phyloP scores from a whole-genome alignment of 192 early-diverging fungal genomes.

The Mortierella hygrophila region DNA sequence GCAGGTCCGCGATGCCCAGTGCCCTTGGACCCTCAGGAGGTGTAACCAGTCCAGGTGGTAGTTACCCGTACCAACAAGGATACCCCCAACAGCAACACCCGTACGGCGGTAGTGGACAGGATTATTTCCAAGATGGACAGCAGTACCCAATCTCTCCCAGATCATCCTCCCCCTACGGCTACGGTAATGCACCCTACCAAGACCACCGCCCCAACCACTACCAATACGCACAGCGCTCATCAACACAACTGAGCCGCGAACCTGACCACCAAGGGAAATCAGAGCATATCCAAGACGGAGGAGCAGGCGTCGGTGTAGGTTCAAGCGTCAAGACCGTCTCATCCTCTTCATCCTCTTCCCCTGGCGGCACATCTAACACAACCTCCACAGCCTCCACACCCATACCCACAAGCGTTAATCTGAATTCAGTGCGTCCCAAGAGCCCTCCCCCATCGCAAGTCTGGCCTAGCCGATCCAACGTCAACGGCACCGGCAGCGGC shows the following conservation, averaged over 20 bases:
- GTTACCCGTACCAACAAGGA: not conserved
- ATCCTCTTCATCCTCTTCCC: not conserved
- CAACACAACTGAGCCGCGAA: not conserved
- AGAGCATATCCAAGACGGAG: not conserved
- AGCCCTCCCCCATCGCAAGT: not conserved
- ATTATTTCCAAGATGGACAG: not conserved
- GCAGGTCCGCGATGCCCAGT: conserved; percentile 27
- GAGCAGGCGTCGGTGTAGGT: not conserved
- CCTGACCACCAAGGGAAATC: not conserved
- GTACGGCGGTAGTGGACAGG: not conserved
- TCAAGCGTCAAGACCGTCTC: not conserved
- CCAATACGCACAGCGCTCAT: not conserved
- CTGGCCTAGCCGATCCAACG: not conserved
- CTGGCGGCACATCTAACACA: not conserved
- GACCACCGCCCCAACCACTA: not conserved
- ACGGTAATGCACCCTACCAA: not conserved
- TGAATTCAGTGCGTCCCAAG: not conserved
- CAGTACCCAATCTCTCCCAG: not conserved
- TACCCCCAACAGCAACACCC: not conserved
- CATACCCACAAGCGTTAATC: not conserved
- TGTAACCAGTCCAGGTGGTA: not conserved
- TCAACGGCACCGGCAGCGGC: not conserved
- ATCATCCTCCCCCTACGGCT: not conserved
- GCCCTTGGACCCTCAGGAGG: not conserved
- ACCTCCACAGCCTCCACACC: not conserved